Percentiles rank a stretch among this genome's conserved stretches.
Conservation (phyloP, 1,284 basidiomycete species). For the Ustilago vetiveriae region DNA sequence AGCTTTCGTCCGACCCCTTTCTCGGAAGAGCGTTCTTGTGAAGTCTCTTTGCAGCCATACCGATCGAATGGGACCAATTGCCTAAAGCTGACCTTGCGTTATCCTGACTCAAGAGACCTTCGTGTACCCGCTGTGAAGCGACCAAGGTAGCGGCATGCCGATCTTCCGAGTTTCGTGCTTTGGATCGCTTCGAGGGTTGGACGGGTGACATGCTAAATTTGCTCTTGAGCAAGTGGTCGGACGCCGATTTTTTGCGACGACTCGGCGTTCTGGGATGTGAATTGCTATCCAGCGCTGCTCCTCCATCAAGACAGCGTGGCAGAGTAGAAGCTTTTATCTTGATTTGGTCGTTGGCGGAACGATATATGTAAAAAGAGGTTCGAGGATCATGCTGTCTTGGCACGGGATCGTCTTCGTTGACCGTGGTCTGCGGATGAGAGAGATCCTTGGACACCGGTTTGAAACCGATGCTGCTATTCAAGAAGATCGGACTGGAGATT, state of each 20-base stretch:
- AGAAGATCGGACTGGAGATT: slow-evolving; percentile 35
- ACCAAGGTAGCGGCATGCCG: neutral
- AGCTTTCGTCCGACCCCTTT: slow-evolving; percentile 22
- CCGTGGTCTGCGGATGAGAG: neutral
- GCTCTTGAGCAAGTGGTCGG: slow-evolving; percentile 27
- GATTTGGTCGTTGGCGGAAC: neutral
- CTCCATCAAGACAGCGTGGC: slow-evolving; percentile 3
- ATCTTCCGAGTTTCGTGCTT: slow-evolving; percentile 21
- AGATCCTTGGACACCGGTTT: slow-evolving; percentile 6
- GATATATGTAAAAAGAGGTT: neutral
- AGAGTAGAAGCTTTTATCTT: slow-evolving; percentile 6
- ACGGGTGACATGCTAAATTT: slow-evolving; percentile 50
- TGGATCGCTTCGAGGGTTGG: slow-evolving; percentile 30
- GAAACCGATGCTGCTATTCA: slow-evolving; percentile 34
- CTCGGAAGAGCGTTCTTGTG: slow-evolving; percentile 20
- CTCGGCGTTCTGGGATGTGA: slow-evolving; percentile 19
- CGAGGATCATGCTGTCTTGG: neutral
- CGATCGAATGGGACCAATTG: slow-evolving; percentile 30
- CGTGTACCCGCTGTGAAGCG: neutral
- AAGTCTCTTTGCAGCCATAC: slow-evolving; percentile 22
- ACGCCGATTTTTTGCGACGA: slow-evolving; percentile 5
- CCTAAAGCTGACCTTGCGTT: slow-evolving; percentile 18
- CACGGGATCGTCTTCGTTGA: neutral
- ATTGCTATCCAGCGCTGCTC: neutral
- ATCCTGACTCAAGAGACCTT: slow-evolving; percentile 16